Conservation (phyloP, 1,284 basidiomycete genomes). For the Trametes polyzona region DNA sequence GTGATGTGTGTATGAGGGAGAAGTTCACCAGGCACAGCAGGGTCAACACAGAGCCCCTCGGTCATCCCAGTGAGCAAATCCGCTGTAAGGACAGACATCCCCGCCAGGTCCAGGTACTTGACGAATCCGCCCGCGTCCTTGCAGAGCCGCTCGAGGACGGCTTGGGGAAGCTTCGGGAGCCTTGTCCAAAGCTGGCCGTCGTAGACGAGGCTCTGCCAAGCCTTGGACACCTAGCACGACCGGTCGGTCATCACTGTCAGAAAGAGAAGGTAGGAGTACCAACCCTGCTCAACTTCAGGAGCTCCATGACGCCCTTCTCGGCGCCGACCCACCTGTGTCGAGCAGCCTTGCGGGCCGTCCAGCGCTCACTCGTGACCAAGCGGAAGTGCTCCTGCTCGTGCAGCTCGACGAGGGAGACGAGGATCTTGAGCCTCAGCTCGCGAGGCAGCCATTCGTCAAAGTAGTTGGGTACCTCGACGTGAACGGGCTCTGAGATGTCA, state of each 20-base stretch:
- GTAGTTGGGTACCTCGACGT: constrained; percentile 47
- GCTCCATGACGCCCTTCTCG: constrained; percentile 72
- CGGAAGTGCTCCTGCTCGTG: constrained; percentile 59
- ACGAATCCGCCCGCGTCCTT: constrained; percentile 69
- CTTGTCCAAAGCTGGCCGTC: constrained; percentile 88
- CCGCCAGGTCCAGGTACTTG: constrained; percentile 63
- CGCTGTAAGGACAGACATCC: constrained; percentile 60
- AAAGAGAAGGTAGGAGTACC: constrained; percentile 23
- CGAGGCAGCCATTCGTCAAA: constrained; percentile 74
- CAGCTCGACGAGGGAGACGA: constrained; percentile 55
- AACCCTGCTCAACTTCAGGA: constrained; percentile 82
- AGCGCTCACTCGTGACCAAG: constrained; percentile 46
- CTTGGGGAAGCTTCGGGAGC: constrained; percentile 56
- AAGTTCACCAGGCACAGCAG: constrained; percentile 36
- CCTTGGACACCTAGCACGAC: constrained; percentile 71
- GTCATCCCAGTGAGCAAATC: constrained; percentile 54
- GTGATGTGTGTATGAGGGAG: constrained; percentile 66
- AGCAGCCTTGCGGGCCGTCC: constrained; percentile 61
- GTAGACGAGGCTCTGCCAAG: constrained; percentile 79
- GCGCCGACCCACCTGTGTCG: constrained; percentile 73
- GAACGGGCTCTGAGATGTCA: constrained; percentile 54
- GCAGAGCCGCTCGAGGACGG: constrained; percentile 54
- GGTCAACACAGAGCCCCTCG: constrained; percentile 52
- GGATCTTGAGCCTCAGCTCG: constrained; percentile 73
- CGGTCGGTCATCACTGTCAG: constrained; percentile 21